Base-by-base conservation (phyloP, 495 filamentous ascomycete genomes). In the Diplogelasinospora grovesii region DNA sequence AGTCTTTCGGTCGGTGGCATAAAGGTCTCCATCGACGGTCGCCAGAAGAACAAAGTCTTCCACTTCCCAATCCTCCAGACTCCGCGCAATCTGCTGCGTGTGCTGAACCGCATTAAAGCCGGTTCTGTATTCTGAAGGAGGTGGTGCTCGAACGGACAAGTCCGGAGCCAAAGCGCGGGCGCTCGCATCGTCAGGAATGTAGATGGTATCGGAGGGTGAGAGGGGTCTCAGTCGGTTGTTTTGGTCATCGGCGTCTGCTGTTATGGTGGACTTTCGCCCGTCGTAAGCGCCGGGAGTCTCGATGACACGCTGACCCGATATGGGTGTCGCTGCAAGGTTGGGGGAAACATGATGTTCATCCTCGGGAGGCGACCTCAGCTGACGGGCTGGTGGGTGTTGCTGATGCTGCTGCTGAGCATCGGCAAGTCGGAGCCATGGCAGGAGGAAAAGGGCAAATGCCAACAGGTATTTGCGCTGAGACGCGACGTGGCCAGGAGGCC, bases 1-100 rank as follows among this genome's bases (percentile, higher is more conserved):
- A 43, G 79, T 89, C 59, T 84, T 85, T 50, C 92, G 76, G 68
- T 96, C 88, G 66, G 81, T 78, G 56, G 93, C 92, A 72, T 95
- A 85, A 61, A 98, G 78, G 46, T 84, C 85, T 70, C 92, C 92
- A 71, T 97, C 87, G 73, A 98, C 83, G 76, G 93, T 97, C 84
- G 93, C 89, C 83, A 98, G 70, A 71, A 98, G 84, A 63, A 97
- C 85, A 79, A 96, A 93, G 70, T 97, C 89, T 84, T 97, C 90
- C 67, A 95, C 89, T 79, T 95, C 86, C 89, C 89, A 97, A 59
- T 96, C 92, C 77, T 93, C 83, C 75, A 97, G 65, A 65, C 81
- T 89, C 78, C 89, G 89, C 87, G 89, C 89, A 78, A 77, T 79
- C 78, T 84, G 78, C 68, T 82, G 75, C 59, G 65, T 63, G 61